A percentile compares a stretch with the other conserved stretches of the same genome.
These are phyloP conservation scores for Salix viminalis DNA, from an alignment of 345 rosid species.

Conservation along the genomic window DNA sequence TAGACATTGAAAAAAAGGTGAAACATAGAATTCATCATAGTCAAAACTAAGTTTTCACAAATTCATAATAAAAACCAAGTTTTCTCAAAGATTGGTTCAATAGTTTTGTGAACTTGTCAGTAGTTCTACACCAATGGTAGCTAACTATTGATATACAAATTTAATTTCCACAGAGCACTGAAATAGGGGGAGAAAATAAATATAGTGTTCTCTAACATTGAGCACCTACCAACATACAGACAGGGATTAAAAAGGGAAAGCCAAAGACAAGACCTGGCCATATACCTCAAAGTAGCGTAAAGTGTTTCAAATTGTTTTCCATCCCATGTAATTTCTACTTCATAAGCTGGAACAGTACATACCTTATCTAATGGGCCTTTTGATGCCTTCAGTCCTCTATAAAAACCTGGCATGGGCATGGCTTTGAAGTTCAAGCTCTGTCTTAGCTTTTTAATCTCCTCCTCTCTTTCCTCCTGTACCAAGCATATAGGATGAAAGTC, in stretches of 20 bases:
- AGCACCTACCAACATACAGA: not conserved
- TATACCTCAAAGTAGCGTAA: not conserved
- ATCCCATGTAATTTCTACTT: not conserved
- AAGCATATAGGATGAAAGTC: constrained; percentile 2
- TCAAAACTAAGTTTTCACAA: not conserved
- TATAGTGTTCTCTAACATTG: not conserved
- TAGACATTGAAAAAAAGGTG: not conserved
- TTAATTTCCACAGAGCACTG: not conserved
- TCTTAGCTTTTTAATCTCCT: constrained; percentile 36
- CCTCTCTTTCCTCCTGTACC: constrained; percentile 42
- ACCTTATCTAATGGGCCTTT: constrained; percentile 42
- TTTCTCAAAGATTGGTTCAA: not conserved
- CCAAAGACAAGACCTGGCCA: not conserved
- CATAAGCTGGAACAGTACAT: not conserved
- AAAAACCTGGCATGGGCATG: constrained; percentile 34
- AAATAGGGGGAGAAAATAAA: not conserved
- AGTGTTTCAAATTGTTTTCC: not conserved
- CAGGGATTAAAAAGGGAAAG: not conserved
- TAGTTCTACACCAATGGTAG: not conserved
- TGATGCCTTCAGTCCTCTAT: constrained; percentile 27
- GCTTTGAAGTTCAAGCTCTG: constrained; percentile 45
- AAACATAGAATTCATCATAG: not conserved
- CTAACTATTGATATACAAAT: constrained; percentile 7
- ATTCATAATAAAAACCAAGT: not conserved
- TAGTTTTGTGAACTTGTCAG: not conserved